Conservation (phyloP, 2,329 filamentous ascomycete species). For the Colletotrichum eleusines region DNA sequence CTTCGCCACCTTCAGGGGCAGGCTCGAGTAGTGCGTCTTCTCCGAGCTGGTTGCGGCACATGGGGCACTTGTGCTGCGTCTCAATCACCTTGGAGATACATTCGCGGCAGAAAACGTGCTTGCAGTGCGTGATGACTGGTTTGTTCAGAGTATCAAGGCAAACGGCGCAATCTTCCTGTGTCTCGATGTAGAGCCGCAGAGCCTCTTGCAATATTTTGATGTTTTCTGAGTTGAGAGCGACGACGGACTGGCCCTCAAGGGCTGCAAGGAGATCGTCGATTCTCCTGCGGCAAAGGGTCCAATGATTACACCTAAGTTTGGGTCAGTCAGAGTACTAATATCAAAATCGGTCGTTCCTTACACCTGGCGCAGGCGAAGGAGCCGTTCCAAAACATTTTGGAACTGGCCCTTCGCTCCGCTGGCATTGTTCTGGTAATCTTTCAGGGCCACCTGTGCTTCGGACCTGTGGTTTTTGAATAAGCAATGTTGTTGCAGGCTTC, state of each 20-base stretch:
- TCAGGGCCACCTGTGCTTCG: slow-evolving; percentile 80
- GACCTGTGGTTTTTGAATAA: slow-evolving; percentile 57
- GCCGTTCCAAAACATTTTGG: slow-evolving; percentile 81
- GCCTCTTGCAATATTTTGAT: slow-evolving; percentile 78
- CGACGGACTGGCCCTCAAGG: slow-evolving; percentile 74
- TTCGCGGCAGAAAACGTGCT: slow-evolving; percentile 79
- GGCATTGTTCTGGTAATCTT: slow-evolving; percentile 65
- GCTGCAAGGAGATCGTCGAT: slow-evolving; percentile 78
- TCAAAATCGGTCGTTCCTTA: slow-evolving; percentile 51
- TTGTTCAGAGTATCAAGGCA: slow-evolving; percentile 79
- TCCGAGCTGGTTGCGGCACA: slow-evolving; percentile 80
- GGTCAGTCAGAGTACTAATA: slow-evolving; percentile 40
- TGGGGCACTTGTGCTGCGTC: slow-evolving; percentile 83
- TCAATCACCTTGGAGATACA: slow-evolving; percentile 84
- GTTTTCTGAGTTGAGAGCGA: slow-evolving; percentile 80
- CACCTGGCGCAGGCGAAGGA: slow-evolving; percentile 85
- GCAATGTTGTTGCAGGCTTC: background rate
- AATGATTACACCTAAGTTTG: slow-evolving; percentile 79
- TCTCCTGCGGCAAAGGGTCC: slow-evolving; percentile 82
- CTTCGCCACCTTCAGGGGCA: slow-evolving; percentile 63
- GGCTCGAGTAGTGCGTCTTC: slow-evolving; percentile 74
- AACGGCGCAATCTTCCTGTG: slow-evolving; percentile 84
- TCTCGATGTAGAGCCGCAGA: slow-evolving; percentile 81
- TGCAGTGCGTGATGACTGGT: slow-evolving; percentile 87
- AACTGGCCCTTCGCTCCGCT: slow-evolving; percentile 68